A percentile compares a stretch with the other conserved stretches of the same genome.
phyloP scores from a whole-genome alignment of 768 basidiomycete genomes.

The Mycena alexandri region DNA sequence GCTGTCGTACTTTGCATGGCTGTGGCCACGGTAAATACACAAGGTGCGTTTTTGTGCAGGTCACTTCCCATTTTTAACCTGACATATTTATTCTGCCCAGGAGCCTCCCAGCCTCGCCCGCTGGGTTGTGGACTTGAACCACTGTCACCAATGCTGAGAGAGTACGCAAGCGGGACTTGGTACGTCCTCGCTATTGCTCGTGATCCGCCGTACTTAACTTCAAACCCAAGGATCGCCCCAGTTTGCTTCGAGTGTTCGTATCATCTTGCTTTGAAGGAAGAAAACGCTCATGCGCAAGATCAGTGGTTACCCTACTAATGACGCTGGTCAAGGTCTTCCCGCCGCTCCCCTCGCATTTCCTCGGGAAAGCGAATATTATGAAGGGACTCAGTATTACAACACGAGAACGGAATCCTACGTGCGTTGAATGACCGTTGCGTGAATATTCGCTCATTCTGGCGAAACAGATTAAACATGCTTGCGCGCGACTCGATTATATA shows the following conservation, averaged over 20 bases:
- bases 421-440: neutral
- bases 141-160: neutral
- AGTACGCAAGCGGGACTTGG: slow-evolving; percentile 35
- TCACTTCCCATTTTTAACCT: neutral
- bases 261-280: neutral
- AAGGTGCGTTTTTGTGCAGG: slow-evolving; percentile 7
- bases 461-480: slow-evolving; percentile 28
- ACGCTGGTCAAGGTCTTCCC: slow-evolving; percentile 34
- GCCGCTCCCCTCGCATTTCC: slow-evolving; percentile 6
- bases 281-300: neutral
- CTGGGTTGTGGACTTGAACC: slow-evolving; percentile 30
- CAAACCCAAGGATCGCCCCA: slow-evolving; percentile 30
- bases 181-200: neutral
- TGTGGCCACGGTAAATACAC: slow-evolving; percentile 10
- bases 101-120: slow-evolving; percentile 25
- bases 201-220: too few relatives aligned
- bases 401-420: slow-evolving; percentile 31
- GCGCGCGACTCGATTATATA: slow-evolving; percentile 38
- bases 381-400: slow-evolving; percentile 22
- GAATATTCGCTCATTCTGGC: neutral
- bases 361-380: neutral
- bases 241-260: slow-evolving; percentile 37
- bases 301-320: slow-evolving; percentile 31
- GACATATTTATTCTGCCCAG: neutral
- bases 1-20: slow-evolving; percentile 25